Percentiles rank a stretch among this genome's conserved stretches.
phyloP scores from a whole-genome alignment of 2,329 filamentous ascomycete species.

The Beauveria asiatica region DNA sequence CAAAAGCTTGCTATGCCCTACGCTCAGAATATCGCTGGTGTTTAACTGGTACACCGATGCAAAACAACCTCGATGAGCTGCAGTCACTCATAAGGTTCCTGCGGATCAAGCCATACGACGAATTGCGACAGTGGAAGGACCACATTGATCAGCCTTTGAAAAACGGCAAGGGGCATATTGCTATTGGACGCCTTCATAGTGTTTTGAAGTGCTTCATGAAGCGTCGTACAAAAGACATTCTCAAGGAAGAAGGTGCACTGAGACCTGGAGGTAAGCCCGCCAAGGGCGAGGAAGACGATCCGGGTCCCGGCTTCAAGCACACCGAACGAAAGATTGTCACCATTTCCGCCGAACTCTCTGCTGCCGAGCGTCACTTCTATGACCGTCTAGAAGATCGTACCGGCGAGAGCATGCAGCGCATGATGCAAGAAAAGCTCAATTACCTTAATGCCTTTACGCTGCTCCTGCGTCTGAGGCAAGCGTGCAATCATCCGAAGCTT shows the following conservation, averaged over 20 bases:
- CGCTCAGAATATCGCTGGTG: slow-evolving; percentile 90
- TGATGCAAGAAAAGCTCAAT: slow-evolving; percentile 78
- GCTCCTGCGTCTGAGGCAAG: slow-evolving; percentile 81
- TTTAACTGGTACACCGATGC: slow-evolving; percentile 91
- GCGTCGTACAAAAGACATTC: slow-evolving; percentile 92
- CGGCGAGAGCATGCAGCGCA: slow-evolving; percentile 75
- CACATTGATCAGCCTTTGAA: slow-evolving; percentile 87
- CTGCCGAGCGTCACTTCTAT: slow-evolving; percentile 79
- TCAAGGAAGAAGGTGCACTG: slow-evolving; percentile 77
- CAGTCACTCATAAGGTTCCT: slow-evolving; percentile 91
- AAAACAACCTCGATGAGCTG: slow-evolving; percentile 94
- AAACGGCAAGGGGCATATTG: slow-evolving; percentile 78
- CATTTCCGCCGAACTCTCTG: slow-evolving; percentile 67
- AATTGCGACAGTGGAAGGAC: slow-evolving; percentile 79
- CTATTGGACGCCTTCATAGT: slow-evolving; percentile 76
- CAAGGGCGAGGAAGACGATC: slow-evolving; percentile 35
- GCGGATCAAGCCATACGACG: slow-evolving; percentile 82
- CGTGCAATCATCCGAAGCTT: slow-evolving; percentile 88
- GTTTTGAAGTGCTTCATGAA: slow-evolving; percentile 95
- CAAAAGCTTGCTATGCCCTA: slow-evolving; percentile 82
- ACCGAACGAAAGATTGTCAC: slow-evolving; percentile 84
- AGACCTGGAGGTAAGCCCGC: slow-evolving; percentile 62
- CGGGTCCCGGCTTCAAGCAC: slow-evolving; percentile 71
- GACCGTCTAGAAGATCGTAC: slow-evolving; percentile 73
- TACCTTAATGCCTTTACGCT: slow-evolving; percentile 92